These are phyloP conservation scores for Monilinia polystroma DNA, from an alignment of 2,329 filamentous ascomycete species.

Conservation along the genomic window DNA sequence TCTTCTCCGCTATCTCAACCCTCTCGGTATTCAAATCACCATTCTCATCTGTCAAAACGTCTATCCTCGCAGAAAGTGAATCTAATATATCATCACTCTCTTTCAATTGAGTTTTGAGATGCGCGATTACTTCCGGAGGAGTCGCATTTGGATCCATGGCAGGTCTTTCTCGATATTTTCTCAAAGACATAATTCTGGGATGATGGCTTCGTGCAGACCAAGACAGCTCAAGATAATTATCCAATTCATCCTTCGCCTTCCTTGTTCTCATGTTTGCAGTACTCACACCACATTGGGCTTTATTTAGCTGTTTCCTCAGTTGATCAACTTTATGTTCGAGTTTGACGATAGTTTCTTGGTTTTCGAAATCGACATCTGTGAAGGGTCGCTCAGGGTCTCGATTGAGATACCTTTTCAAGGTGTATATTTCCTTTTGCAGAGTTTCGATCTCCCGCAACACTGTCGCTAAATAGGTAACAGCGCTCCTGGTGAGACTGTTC, in stretches of 20 bases:
- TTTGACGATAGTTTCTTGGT: not conserved
- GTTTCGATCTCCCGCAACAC: not conserved
- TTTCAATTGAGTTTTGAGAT: slow-evolving; percentile 1
- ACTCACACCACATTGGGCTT: not conserved
- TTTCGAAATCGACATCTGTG: not conserved
- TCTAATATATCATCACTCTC: slow-evolving; percentile 5
- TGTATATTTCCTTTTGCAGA: not conserved
- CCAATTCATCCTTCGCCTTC: not conserved
- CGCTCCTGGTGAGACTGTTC: slow-evolving; percentile 10
- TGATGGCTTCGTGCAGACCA: not conserved
- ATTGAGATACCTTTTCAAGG: not conserved
- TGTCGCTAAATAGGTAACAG: not conserved
- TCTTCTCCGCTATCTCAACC: not conserved
- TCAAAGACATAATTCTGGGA: not conserved
- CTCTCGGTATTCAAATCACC: not conserved
- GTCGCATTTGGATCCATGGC: not conserved
- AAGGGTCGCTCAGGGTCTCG: not conserved
- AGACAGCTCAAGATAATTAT: not conserved
- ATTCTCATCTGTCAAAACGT: not conserved
- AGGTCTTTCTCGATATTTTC: not conserved
- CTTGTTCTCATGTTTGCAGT: not conserved
- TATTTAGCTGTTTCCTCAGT: not conserved
- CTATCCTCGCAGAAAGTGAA: not conserved
- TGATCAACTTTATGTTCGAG: not conserved
- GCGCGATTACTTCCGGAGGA: not conserved